Percentiles rank a stretch among this genome's conserved stretches.
Evolutionary conservation across 495 filamentous ascomycete genomes (phyloP).

Genomic region (Xylaria longipes): DNA sequence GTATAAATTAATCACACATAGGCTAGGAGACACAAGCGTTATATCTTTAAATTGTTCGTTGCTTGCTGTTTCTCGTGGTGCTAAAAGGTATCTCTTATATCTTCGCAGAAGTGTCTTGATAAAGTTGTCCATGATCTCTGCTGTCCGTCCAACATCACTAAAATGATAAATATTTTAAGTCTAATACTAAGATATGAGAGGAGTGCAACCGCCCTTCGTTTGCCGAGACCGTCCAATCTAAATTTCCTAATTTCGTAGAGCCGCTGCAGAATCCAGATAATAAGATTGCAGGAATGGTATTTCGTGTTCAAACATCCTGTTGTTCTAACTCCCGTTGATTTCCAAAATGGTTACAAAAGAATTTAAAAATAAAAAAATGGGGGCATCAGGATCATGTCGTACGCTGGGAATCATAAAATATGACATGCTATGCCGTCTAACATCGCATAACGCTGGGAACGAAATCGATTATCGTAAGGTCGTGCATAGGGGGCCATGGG

Average conservation of each 20-base stretch:
- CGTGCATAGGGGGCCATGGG: constrained; percentile 13
- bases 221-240: not conserved
- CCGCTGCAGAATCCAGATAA: constrained; percentile 8
- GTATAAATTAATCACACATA: not conserved
- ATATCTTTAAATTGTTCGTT: not conserved
- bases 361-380: too few relatives aligned
- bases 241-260: not conserved
- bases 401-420: constrained; percentile 20
- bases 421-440: constrained; percentile 23
- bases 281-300: constrained; percentile 3
- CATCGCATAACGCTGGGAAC: constrained; percentile 17
- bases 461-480: constrained; percentile 24
- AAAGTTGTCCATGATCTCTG: constrained; percentile 6
- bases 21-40: not conserved
- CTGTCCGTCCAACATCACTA: constrained; percentile 11
- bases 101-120: not conserved
- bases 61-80: not conserved
- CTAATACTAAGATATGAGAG: constrained; percentile 4
- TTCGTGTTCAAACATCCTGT: not conserved
- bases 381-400: constrained; percentile 19
- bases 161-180: not conserved
- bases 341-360: not conserved
- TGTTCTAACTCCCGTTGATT: not conserved
- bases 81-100: constrained; percentile 21
- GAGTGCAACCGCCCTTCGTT: not conserved